These are phyloP conservation scores for Penicillium digitatum DNA, from an alignment of 2,329 filamentous ascomycete genomes.

Conservation along the genomic window DNA sequence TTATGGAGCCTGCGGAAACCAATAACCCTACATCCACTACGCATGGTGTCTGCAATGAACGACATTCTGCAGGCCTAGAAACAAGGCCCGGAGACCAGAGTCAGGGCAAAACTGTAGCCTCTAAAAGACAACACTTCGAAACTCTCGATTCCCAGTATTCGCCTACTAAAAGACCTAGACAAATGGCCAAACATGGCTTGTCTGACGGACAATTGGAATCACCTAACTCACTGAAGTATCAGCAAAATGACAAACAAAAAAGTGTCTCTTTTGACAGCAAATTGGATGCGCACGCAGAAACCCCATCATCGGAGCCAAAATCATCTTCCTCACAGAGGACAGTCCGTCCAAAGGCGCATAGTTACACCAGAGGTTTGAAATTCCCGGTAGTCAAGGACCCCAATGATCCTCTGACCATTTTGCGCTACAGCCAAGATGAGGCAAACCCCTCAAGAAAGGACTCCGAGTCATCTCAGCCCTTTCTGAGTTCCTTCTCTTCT, in stretches of 20 bases:
- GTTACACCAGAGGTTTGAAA: slow-evolving; percentile 49
- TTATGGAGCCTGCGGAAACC: not conserved
- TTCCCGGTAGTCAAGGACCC: slow-evolving; percentile 77
- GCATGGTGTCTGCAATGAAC: not conserved
- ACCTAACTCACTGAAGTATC: not conserved
- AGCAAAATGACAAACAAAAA: slow-evolving; percentile 1
- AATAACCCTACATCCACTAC: not conserved
- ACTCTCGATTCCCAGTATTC: not conserved
- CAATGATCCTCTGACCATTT: slow-evolving; percentile 58
- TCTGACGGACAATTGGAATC: not conserved
- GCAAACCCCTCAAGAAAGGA: slow-evolving; percentile 49
- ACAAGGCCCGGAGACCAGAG: not conserved
- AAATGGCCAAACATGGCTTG: not conserved
- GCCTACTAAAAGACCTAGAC: slow-evolving; percentile 10
- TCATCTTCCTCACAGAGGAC: slow-evolving; percentile 27
- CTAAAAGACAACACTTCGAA: slow-evolving; percentile 1
- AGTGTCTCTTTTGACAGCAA: slow-evolving; percentile 3
- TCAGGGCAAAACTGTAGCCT: not conserved
- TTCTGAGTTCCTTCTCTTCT: slow-evolving; percentile 6
- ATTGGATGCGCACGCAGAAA: slow-evolving; percentile 3
- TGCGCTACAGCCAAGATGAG: slow-evolving; percentile 64
- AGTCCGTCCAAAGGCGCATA: slow-evolving; percentile 25
- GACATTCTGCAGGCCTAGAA: not conserved
- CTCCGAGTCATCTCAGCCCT: slow-evolving; percentile 17
- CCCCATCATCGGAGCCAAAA: slow-evolving; percentile 19